Conservation (phyloP, 2,329 filamentous ascomycete genomes). For the Alternaria postmessia region DNA sequence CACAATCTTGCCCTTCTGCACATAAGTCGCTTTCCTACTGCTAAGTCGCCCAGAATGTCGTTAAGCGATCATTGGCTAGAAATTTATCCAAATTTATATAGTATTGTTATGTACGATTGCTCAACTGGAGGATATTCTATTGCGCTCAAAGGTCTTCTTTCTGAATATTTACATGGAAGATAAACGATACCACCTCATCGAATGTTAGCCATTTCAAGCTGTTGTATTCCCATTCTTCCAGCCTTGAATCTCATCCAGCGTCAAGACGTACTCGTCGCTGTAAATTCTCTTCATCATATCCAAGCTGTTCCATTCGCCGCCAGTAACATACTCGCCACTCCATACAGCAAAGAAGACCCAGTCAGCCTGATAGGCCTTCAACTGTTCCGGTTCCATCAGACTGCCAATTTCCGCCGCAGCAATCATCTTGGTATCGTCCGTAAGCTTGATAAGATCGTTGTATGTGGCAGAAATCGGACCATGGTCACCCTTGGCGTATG, state of each 20-base stretch:
- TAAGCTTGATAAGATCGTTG: constrained; percentile 55
- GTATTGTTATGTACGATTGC: no score
- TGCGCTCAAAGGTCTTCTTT: not conserved
- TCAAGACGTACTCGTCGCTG: constrained; percentile 37
- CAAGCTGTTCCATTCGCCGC: constrained; percentile 53
- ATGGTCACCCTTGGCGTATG: constrained; percentile 55
- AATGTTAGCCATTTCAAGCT: not conserved
- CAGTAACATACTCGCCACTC: constrained; percentile 56
- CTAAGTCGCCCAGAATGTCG: no score
- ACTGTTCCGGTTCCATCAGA: constrained; percentile 54
- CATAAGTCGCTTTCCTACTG: no score
- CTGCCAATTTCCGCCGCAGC: constrained; percentile 59
- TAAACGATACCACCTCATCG: not conserved
- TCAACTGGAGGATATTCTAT: not conserved
- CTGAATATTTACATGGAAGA: not conserved
- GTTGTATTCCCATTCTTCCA: constrained; percentile 17
- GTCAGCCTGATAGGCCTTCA: constrained; percentile 57
- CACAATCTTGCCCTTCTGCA: no score
- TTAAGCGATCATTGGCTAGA: no score
- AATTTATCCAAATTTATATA: no score
- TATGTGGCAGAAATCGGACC: constrained; percentile 57
- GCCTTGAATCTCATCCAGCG: constrained; percentile 40
- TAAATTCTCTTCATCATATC: constrained; percentile 52
- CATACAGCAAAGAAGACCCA: constrained; percentile 61
- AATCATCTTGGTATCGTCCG: constrained; percentile 58